Percentiles rank a stretch among this genome's conserved stretches.
These are phyloP conservation scores for Tricholoma bakamatsutake DNA, from an alignment of 768 basidiomycete species.

Conservation along the genomic window DNA sequence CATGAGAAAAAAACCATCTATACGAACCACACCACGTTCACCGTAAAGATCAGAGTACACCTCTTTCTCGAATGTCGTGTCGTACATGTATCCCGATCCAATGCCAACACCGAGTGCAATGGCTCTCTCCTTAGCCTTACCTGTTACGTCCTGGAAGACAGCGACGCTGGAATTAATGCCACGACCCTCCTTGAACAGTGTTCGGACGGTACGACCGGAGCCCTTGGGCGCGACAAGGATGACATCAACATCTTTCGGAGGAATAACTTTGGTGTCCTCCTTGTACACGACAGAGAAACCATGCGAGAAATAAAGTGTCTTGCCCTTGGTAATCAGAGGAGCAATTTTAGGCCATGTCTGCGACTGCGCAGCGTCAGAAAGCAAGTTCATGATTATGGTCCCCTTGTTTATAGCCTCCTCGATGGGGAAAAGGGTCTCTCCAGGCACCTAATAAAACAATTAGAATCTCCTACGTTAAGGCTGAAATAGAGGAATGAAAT, in stretches of 20 bases:
- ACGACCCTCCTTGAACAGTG: slow-evolving; percentile 99
- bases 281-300: slow-evolving; percentile 99
- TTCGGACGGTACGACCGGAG: slow-evolving; percentile 97
- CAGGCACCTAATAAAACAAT: slow-evolving; percentile 61
- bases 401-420: slow-evolving; percentile 95
- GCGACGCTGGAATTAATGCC: slow-evolving; percentile 96
- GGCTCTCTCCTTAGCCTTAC: slow-evolving; percentile 97
- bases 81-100: slow-evolving; percentile 97
- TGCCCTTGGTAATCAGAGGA: slow-evolving; percentile 98
- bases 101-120: slow-evolving; percentile 90
- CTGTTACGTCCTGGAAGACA: slow-evolving; percentile 96
- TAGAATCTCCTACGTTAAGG: not conserved
- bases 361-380: slow-evolving; percentile 99
- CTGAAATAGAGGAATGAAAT: slow-evolving; percentile 7
- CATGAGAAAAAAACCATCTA: not conserved
- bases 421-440: slow-evolving; percentile 96
- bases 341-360: slow-evolving; percentile 87
- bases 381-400: slow-evolving; percentile 99
- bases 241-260: slow-evolving; percentile 92
- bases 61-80: slow-evolving; percentile 99
- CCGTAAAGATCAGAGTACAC: slow-evolving; percentile 99
- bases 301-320: slow-evolving; percentile 99
- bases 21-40: slow-evolving; percentile 96
- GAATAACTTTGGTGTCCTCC: slow-evolving; percentile 91
- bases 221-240: slow-evolving; percentile 99